These are phyloP conservation scores for Yamadazyma buinensis DNA, from an alignment of 1,139 yeast species.

Conservation along the genomic window DNA sequence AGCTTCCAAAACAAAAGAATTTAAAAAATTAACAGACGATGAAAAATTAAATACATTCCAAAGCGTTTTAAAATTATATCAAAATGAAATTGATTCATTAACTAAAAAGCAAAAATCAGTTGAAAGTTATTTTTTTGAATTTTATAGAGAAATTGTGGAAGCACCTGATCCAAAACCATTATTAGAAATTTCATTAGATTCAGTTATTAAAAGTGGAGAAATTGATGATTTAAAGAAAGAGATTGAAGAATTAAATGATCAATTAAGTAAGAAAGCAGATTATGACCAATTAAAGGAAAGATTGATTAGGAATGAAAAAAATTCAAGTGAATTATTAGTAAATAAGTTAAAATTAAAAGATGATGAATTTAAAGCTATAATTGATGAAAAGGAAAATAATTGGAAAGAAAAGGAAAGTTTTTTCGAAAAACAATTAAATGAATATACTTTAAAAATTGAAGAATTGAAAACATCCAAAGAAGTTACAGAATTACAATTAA, in stretches of 20 bases:
- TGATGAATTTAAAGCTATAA: slow-evolving; percentile 53
- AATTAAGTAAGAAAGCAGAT: slow-evolving; percentile 66
- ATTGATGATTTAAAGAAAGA: slow-evolving; percentile 50
- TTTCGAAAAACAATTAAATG: slow-evolving; percentile 38
- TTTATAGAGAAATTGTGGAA: slow-evolving; percentile 75
- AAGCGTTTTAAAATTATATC: slow-evolving; percentile 72
- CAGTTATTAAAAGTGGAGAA: slow-evolving; percentile 59
- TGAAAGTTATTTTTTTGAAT: slow-evolving; percentile 68
- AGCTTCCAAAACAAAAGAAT: slow-evolving; percentile 79
- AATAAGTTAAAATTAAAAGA: slow-evolving; percentile 53
- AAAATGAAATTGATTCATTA: slow-evolving; percentile 78
- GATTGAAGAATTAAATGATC: slow-evolving; percentile 54
- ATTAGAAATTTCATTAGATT: slow-evolving; percentile 66
- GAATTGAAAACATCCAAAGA: slow-evolving; percentile 56
- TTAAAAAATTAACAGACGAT: slow-evolving; percentile 64
- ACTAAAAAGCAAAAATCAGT: slow-evolving; percentile 74
- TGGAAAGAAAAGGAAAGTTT: slow-evolving; percentile 54
- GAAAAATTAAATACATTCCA: slow-evolving; percentile 67
- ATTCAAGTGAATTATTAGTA: slow-evolving; percentile 48
- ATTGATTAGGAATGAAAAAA: slow-evolving; percentile 55
- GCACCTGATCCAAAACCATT: slow-evolving; percentile 93
- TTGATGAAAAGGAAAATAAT: slow-evolving; percentile 61
- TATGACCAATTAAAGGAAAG: slow-evolving; percentile 71
- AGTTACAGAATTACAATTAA: slow-evolving; percentile 48
- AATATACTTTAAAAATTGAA: slow-evolving; percentile 47